phyloP scores from a whole-genome alignment of 352 stramenopile genomes.

The Globisporangium yorkense region DNA sequence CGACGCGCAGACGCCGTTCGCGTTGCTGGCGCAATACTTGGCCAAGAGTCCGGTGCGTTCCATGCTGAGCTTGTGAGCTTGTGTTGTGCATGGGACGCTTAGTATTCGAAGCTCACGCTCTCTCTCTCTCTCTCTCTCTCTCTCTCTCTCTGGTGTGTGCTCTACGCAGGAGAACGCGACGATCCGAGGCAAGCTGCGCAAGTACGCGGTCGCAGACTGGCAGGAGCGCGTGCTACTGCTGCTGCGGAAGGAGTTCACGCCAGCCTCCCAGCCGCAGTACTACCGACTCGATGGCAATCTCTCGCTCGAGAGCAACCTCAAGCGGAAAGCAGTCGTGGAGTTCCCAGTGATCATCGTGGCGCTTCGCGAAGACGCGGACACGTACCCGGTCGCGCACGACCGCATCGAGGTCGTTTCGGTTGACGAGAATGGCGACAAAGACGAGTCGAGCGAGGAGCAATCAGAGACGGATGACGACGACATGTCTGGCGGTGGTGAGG shows the following conservation, averaged over 20 bases:
- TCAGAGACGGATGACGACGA: not conserved
- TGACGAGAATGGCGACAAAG: conserved; percentile 1
- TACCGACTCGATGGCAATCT: conserved; percentile 60
- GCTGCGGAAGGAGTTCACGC: conserved; percentile 75
- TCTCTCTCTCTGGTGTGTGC: not conserved
- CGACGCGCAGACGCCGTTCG: conserved; percentile 49
- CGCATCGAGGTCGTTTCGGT: conserved; percentile 51
- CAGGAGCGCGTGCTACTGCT: conserved; percentile 49
- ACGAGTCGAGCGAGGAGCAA: conserved; percentile 7
- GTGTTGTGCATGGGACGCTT: not conserved
- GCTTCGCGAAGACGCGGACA: conserved; percentile 27
- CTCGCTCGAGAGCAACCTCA: conserved; percentile 65
- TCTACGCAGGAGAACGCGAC: conserved; percentile 52
- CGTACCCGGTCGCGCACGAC: conserved; percentile 62
- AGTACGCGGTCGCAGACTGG: conserved; percentile 54
- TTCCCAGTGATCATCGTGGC: conserved; percentile 71
- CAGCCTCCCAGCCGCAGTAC: conserved; percentile 59
- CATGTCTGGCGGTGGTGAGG: not conserved
- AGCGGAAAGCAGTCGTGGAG: conserved; percentile 74
- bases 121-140: not conserved
- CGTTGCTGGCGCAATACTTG: conserved; percentile 57
- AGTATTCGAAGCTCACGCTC: not conserved
- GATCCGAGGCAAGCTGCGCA: conserved; percentile 63
- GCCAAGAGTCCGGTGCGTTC: conserved; percentile 42
- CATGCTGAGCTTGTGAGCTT: not conserved